Conservation (phyloP, 108 stramenopile species). For the Pseudonitzschia pungens region DNA sequence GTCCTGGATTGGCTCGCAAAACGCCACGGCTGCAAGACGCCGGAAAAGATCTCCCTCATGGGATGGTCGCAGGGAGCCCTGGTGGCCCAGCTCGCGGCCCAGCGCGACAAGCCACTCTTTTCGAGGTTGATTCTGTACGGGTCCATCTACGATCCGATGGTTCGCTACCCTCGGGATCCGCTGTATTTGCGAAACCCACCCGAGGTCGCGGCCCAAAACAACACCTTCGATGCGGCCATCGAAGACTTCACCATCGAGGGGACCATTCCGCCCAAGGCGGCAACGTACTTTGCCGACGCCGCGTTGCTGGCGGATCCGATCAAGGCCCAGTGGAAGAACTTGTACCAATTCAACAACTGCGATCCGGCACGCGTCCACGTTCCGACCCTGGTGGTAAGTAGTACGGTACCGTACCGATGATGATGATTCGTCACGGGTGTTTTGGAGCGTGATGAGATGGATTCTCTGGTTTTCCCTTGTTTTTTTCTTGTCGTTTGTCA, state of each 20-base stretch:
- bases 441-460: not conserved
- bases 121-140: constrained; percentile 82
- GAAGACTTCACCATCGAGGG: constrained; percentile 88
- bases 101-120: constrained; percentile 45
- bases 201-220: constrained; percentile 35
- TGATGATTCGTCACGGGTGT: no score
- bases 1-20: constrained; percentile 74
- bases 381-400: constrained; percentile 73
- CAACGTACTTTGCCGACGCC: constrained; percentile 66
- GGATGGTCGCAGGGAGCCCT: constrained; percentile 88
- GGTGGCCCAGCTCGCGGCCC: constrained; percentile 81
- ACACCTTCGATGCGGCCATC: constrained; percentile 75
- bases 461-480: not conserved
- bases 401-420: no score
- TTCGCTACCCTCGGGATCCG: constrained; percentile 72
- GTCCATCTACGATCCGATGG: constrained; percentile 80
- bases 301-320: constrained; percentile 77
- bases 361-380: constrained; percentile 78
- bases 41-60: constrained; percentile 45
- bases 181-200: constrained; percentile 43
- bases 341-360: constrained; percentile 88
- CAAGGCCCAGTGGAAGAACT: constrained; percentile 80
- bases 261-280: constrained; percentile 65
- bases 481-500: not conserved
- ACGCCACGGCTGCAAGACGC: constrained; percentile 36